Conservation (phyloP, 2,329 filamentous ascomycete genomes). For the Apiospora phragmitis region DNA sequence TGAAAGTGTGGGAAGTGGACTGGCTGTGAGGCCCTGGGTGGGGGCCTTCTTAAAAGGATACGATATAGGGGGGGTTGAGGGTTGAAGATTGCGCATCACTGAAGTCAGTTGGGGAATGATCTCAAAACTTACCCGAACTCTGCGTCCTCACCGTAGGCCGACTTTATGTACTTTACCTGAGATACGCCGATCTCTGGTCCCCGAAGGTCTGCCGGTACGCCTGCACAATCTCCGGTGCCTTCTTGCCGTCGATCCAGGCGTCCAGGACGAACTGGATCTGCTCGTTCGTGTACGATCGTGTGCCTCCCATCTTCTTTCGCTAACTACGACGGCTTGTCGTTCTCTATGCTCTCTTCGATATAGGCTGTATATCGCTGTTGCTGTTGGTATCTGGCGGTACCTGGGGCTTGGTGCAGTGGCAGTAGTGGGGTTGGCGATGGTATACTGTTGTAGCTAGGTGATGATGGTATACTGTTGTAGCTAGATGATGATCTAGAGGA, state of each 20-base stretch:
- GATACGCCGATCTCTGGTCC: not conserved
- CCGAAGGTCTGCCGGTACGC: slow-evolving; percentile 13
- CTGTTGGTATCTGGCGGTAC: not conserved
- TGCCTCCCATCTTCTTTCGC: slow-evolving; percentile 14
- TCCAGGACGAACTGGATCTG: slow-evolving; percentile 23
- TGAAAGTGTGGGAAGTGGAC: not conserved
- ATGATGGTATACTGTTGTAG: not conserved
- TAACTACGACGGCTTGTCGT: not conserved
- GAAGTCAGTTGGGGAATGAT: not conserved
- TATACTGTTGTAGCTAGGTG: not conserved
- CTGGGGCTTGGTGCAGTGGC: not conserved
- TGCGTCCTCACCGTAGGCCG: not conserved
- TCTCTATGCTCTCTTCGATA: not conserved
- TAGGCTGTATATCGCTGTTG: not conserved
- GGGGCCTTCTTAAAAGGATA: not conserved
- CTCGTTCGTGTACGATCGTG: slow-evolving; percentile 20
- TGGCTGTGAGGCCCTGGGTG: not conserved
- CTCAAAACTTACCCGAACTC: slow-evolving; percentile 16
- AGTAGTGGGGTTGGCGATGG: not conserved
- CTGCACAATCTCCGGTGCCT: slow-evolving; percentile 11
- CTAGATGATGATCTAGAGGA: not conserved
- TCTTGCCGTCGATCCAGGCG: slow-evolving; percentile 5
- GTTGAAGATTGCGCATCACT: not conserved
- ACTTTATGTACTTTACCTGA: slow-evolving; percentile 15
- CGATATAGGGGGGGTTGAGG: not conserved